A percentile compares a stretch with the other conserved stretches of the same genome.
Evolutionary conservation across 345 rosid genomes (phyloP).

Genomic region (Eucalyptus cloeziana): DNA sequence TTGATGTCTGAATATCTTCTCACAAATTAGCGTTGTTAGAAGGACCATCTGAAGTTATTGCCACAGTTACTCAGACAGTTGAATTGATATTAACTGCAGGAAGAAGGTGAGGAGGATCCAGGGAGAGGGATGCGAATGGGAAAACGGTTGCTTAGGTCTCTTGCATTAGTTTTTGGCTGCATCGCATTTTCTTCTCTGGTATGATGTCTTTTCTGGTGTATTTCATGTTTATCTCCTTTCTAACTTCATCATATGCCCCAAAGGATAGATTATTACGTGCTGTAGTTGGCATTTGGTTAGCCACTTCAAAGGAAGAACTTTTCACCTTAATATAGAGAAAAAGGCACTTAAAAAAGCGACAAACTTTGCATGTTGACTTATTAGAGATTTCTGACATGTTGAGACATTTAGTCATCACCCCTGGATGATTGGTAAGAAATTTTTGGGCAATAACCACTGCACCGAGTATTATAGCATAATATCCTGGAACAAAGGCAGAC

Average conservation of each 20-base stretch:
- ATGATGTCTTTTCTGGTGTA: slow-evolving; percentile 1
- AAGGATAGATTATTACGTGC: neutral
- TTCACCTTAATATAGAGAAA: neutral
- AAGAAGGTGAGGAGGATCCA: slow-evolving; percentile 81
- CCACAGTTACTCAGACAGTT: neutral
- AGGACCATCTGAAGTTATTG: neutral
- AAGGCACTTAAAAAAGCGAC: neutral
- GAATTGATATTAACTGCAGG: slow-evolving; percentile 45
- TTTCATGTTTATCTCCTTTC: neutral
- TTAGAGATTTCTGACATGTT: neutral
- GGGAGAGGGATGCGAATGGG: slow-evolving; percentile 70
- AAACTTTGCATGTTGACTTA: neutral
- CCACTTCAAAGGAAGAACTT: neutral
- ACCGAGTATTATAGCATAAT: neutral
- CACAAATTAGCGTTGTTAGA: neutral
- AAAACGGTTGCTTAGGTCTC: slow-evolving; percentile 83
- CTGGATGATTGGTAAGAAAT: neutral
- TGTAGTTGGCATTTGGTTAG: neutral
- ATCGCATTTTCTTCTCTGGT: slow-evolving; percentile 84
- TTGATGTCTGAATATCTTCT: neutral
- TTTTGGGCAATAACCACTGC: neutral
- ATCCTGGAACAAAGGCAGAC: neutral
- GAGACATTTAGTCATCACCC: neutral
- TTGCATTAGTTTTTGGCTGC: slow-evolving; percentile 75
- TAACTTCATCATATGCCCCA: no score